Base-by-base conservation (phyloP, 495 filamentous ascomycete species). In the Polyplosphaeria fusca region DNA sequence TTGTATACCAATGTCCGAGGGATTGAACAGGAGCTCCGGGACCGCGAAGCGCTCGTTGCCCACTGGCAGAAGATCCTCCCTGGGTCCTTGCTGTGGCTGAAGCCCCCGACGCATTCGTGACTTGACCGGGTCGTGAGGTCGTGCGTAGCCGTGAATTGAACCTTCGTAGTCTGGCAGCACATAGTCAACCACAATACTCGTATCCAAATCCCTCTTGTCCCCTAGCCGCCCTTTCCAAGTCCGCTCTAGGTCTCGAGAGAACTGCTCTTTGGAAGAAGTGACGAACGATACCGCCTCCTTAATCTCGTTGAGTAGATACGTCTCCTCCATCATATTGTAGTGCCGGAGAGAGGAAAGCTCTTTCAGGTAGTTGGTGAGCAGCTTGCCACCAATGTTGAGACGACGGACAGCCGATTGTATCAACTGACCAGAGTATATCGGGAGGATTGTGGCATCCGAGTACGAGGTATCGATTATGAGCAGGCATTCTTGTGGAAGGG, bases 281-380 rank as follows among this genome's bases (percentile, higher is more conserved):
- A 96, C 82, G 61, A 86, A 97, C 66, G 89, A 95, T 25, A 85
- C 84, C 0, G 85, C 78, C 72, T 99, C 94, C 65, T 97, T 99
- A 70, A 96, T 88, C 68, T 96, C 87, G 63, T 94, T 95, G 68
- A 96, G 91, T 18, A 97, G 81, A 66, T 93, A 83, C 14, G 85
- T 83, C 62, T 99, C 93, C 65, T 95, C 89, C 58, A 91, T 82
- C 86, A 97, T 90, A 69, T 95, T 91, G 69, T 90, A 95, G 60
- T 95, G 88, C 26, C 92, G 82, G 49, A 92, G 80, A 5, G 93
- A 96, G 19, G 96, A 82, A 23, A 95, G 77, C 48, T 93, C 85
- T 58, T 94, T 92, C 20, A 99, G 79, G 65, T 91, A 86, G 70
- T 96, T 97, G n/a, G 93, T 96, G 51, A 99, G 74, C 27, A 93